These are phyloP conservation scores for Aspergillus neoniger DNA, from an alignment of 2,329 filamentous ascomycete species.

Conservation along the genomic window DNA sequence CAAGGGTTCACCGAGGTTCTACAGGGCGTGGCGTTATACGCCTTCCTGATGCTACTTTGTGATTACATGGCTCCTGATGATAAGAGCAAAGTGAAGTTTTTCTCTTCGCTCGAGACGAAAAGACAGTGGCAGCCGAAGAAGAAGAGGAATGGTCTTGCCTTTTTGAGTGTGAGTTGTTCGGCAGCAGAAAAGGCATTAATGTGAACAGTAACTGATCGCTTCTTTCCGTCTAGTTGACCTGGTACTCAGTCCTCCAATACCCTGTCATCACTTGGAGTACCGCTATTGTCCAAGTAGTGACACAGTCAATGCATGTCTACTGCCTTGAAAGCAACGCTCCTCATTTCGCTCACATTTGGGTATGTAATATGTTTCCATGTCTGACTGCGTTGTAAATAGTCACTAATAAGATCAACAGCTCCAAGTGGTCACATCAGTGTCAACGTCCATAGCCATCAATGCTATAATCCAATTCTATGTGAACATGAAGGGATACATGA, in stretches of 20 bases:
- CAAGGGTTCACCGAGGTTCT: slow-evolving; percentile 42
- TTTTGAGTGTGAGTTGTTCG: too few relatives aligned
- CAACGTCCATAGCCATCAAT: slow-evolving; percentile 26
- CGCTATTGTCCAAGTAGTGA: slow-evolving; percentile 33
- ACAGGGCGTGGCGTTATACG: slow-evolving; percentile 45
- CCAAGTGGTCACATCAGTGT: slow-evolving; percentile 10
- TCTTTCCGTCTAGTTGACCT: neutral
- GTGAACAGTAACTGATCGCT: neutral
- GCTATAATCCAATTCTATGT: slow-evolving; percentile 31
- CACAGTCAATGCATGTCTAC: slow-evolving; percentile 31
- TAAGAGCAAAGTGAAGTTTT: neutral
- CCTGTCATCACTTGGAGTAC: slow-evolving; percentile 30
- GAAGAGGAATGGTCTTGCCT: too few relatives aligned
- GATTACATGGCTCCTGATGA: slow-evolving; percentile 44
- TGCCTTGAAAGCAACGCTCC: slow-evolving; percentile 33
- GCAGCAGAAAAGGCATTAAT: too few relatives aligned
- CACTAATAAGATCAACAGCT: too few relatives aligned
- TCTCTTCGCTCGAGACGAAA: neutral
- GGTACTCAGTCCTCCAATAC: slow-evolving; percentile 38
- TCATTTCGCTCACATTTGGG: slow-evolving; percentile 43
- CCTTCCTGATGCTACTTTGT: slow-evolving; percentile 50
- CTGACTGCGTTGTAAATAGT: too few relatives aligned
- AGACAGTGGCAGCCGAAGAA: too few relatives aligned
- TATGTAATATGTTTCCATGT: slow-evolving; percentile 1
- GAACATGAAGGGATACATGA: slow-evolving; percentile 27